Evolutionary conservation across 2,329 filamentous ascomycete species (phyloP).

Genomic region (Fragosphaeria purpurea): DNA sequence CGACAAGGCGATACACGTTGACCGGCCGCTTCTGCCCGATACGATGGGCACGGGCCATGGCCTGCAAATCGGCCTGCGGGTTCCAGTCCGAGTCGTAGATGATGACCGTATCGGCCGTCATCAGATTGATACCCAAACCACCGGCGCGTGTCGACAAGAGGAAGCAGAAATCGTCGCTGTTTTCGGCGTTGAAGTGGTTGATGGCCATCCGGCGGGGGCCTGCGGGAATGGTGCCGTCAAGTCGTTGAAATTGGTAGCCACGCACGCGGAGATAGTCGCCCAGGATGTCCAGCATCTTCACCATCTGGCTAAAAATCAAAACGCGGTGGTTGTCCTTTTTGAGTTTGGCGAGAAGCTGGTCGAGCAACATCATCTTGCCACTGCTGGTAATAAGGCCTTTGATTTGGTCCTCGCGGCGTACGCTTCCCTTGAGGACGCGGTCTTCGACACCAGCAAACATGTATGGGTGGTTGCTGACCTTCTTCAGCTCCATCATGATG

Average conservation of each 20-base stretch:
- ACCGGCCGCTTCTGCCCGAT: slow-evolving; percentile 96
- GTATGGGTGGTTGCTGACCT: slow-evolving; percentile 96
- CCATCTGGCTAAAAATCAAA: slow-evolving; percentile 98
- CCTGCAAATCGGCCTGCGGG: slow-evolving; percentile 92
- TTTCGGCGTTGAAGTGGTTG: slow-evolving; percentile 96
- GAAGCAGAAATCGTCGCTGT: slow-evolving; percentile 93
- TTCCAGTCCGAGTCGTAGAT: slow-evolving; percentile 99
- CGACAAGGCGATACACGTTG: slow-evolving; percentile 91
- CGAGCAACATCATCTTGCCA: slow-evolving; percentile 98
- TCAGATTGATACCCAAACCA: slow-evolving; percentile 96
- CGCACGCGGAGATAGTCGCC: slow-evolving; percentile 87
- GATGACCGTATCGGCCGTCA: slow-evolving; percentile 96
- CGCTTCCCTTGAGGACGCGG: slow-evolving; percentile 70
- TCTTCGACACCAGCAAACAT: slow-evolving; percentile 95
- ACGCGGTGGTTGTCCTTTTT: slow-evolving; percentile 92
- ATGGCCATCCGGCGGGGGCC: slow-evolving; percentile 85
- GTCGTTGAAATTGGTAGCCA: slow-evolving; percentile 88
- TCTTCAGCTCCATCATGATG: slow-evolving; percentile 99
- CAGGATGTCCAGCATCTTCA: slow-evolving; percentile 94
- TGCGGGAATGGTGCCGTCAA: slow-evolving; percentile 90
- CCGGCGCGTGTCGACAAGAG: slow-evolving; percentile 89
- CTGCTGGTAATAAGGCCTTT: slow-evolving; percentile 92
- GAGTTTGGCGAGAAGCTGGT: slow-evolving; percentile 87
- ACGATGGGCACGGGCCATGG: slow-evolving; percentile 95
- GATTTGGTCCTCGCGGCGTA: slow-evolving; percentile 77